Percentiles rank a stretch among this genome's conserved stretches.
Evolutionary conservation across 129 eudicot genomes (phyloP).

Genomic region (Artemisia tridentata): DNA sequence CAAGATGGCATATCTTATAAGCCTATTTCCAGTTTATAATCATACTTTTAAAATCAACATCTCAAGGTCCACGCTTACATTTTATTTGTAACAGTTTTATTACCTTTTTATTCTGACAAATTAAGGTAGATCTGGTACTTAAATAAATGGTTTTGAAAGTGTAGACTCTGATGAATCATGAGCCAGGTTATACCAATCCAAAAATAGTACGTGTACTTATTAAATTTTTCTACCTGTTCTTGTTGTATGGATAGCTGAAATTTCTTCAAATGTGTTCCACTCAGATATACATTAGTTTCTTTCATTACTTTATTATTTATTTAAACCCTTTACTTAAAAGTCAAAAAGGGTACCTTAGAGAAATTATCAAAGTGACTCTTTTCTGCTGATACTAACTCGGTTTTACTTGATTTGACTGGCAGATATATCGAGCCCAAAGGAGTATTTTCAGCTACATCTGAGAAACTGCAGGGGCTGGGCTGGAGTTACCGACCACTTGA

Average conservation of each 20-base stretch:
- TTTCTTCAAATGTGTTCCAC: neutral
- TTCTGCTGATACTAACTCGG: neutral
- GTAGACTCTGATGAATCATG: no score
- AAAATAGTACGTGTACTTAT: neutral
- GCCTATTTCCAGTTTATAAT: no score
- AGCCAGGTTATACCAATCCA: neutral
- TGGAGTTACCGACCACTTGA: conserved; percentile 72
- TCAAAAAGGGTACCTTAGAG: no score
- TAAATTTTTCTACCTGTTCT: neutral
- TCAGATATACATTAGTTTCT: no score
- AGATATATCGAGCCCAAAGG: conserved; percentile 54
- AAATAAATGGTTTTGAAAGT: no score
- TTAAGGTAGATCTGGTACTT: neutral
- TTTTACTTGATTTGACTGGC: conserved; percentile 23
- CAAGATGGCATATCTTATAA: neutral
- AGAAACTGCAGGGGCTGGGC: conserved; percentile 67
- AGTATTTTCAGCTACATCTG: conserved; percentile 31
- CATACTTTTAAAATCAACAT: no score
- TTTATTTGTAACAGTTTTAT: no score
- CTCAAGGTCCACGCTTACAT: no score
- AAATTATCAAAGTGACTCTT: neutral
- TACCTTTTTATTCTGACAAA: neutral
- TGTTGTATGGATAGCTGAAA: neutral
- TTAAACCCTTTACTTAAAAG: no score
- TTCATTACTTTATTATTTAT: no score